phyloP scores from a whole-genome alignment of 2,329 filamentous ascomycete species.

The Nannizzia gypsea region DNA sequence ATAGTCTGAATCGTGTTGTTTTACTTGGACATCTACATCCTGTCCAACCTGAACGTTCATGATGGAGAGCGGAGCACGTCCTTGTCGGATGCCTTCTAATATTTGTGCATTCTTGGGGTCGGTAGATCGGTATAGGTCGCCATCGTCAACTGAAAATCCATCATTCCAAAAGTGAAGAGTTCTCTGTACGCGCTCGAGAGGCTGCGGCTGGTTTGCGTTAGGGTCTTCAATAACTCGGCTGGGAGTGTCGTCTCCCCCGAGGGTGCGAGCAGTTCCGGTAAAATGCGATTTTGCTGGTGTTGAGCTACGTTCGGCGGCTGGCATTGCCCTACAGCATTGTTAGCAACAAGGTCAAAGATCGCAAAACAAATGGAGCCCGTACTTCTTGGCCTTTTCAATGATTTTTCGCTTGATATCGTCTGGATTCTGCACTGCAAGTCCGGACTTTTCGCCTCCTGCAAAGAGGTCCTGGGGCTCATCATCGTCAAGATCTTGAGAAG shows the following conservation, averaged over 20 bases:
- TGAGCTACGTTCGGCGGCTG: slow-evolving; percentile 33
- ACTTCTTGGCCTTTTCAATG: slow-evolving; percentile 34
- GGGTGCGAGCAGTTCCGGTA: slow-evolving; percentile 50
- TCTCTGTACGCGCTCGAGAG: slow-evolving; percentile 43
- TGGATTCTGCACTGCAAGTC: slow-evolving; percentile 55
- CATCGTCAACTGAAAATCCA: slow-evolving; percentile 56
- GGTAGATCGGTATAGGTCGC: slow-evolving; percentile 50
- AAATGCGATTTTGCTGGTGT: slow-evolving; percentile 38
- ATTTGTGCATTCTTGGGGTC: slow-evolving; percentile 52
- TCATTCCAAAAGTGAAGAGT: slow-evolving; percentile 54
- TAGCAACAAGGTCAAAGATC: not conserved
- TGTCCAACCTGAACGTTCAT: slow-evolving; percentile 52
- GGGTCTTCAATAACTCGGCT: slow-evolving; percentile 46
- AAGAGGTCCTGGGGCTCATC: slow-evolving; percentile 47
- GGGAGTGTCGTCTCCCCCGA: slow-evolving; percentile 53
- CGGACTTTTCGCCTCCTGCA: slow-evolving; percentile 55
- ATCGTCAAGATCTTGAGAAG: slow-evolving; percentile 38
- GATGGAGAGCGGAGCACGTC: slow-evolving; percentile 50
- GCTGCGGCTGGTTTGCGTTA: slow-evolving; percentile 26
- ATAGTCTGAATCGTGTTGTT: slow-evolving; percentile 54
- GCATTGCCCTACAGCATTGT: slow-evolving; percentile 7
- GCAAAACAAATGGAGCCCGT: slow-evolving; percentile 17
- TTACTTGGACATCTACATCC: slow-evolving; percentile 53
- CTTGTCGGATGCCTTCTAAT: slow-evolving; percentile 51
- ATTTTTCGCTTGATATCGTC: slow-evolving; percentile 43